Conservation (phyloP, 2,329 filamentous ascomycete species). For the Ophiostoma sp. region DNA sequence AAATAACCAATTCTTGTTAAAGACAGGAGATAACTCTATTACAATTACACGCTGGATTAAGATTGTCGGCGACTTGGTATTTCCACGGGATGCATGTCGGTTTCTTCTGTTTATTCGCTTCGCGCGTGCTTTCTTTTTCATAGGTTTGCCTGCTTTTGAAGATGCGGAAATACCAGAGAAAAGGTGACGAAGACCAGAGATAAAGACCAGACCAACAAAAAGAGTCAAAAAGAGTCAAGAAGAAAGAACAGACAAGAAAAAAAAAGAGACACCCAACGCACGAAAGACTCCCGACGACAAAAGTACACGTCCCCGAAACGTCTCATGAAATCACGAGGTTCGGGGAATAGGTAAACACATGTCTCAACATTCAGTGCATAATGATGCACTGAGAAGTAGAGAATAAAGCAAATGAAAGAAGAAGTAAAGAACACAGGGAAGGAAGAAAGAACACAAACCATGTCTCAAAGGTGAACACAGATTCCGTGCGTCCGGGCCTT, state of each 20-base stretch:
- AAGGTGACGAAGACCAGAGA: too few species aligned
- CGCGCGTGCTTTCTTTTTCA: background rate
- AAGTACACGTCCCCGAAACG: slow-evolving; percentile 13
- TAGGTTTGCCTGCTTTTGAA: too few species aligned
- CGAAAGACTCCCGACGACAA: background rate
- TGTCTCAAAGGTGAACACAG: background rate
- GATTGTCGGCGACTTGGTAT: slow-evolving; percentile 14
- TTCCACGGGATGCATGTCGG: background rate
- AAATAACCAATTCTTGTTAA: too few species aligned
- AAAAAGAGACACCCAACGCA: slow-evolving; percentile 6
- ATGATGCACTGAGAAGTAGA: background rate
- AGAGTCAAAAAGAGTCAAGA: background rate
- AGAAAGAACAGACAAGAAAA: background rate
- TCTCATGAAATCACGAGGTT: slow-evolving; percentile 10
- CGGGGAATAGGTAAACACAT: slow-evolving; percentile 13
- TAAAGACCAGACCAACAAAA: background rate
- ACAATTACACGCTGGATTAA: background rate
- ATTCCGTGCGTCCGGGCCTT: background rate
- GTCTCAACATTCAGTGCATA: background rate
- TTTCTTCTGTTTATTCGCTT: background rate
- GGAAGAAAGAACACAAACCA: background rate
- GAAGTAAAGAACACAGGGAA: too few species aligned
- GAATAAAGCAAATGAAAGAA: background rate
- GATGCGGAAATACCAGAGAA: too few species aligned
- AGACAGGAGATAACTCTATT: background rate